Percentiles rank a stretch among this genome's conserved stretches.
Evolutionary conservation across 1,284 basidiomycete genomes (phyloP).

Genomic region (Agaricales sp.): DNA sequence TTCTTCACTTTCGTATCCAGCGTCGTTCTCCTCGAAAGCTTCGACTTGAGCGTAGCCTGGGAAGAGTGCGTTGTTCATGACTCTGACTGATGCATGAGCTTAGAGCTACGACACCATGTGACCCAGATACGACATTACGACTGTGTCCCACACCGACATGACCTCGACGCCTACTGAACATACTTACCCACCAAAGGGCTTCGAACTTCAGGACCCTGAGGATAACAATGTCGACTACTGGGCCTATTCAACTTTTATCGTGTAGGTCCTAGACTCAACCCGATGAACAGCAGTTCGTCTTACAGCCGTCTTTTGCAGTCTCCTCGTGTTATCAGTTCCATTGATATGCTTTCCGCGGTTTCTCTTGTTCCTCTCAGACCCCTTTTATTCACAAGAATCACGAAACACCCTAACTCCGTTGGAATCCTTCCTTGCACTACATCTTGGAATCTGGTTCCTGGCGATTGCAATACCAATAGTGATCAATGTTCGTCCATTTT

Average conservation of each 20-base stretch:
- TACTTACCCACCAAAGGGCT: neutral
- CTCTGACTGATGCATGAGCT: neutral
- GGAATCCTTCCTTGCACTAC: slow-evolving; percentile 53
- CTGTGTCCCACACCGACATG: neutral
- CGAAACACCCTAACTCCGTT: slow-evolving; percentile 44
- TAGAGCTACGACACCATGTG: neutral
- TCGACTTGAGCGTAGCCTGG: slow-evolving; percentile 56
- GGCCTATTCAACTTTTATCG: neutral
- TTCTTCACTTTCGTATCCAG: slow-evolving; percentile 50
- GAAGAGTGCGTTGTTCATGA: no score
- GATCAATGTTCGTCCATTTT: slow-evolving; percentile 46
- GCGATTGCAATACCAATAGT: slow-evolving; percentile 45
- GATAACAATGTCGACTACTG: neutral
- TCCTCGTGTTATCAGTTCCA: slow-evolving; percentile 23
- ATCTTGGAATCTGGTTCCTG: slow-evolving; percentile 49
- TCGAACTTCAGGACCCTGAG: neutral
- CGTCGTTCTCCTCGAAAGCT: slow-evolving; percentile 44
- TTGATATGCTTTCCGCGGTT: slow-evolving; percentile 48
- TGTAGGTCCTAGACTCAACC: no score
- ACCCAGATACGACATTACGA: neutral
- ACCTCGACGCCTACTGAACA: neutral
- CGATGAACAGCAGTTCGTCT: neutral
- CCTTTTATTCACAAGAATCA: slow-evolving; percentile 23
- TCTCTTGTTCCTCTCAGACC: slow-evolving; percentile 49
- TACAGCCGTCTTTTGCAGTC: neutral